A percentile compares a stretch with the other conserved stretches of the same genome.
Evolutionary conservation across 23 red algal genomes (phyloP).

Genomic region (Gracilariopsis chorda): DNA sequence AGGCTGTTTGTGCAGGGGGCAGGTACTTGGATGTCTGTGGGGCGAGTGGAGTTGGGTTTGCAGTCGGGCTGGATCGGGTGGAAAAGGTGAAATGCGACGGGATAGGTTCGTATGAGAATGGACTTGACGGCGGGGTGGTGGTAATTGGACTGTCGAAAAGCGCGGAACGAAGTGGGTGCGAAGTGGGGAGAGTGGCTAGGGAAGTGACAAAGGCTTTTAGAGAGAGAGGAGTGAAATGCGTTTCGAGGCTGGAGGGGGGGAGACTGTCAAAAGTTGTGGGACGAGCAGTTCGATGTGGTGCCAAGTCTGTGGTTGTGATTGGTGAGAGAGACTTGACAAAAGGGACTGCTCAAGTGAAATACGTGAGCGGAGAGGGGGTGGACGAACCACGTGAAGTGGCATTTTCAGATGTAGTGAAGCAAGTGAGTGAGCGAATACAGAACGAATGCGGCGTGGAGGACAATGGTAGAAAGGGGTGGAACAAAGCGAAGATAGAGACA

Average conservation of each 20-base stretch:
- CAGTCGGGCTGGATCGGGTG: slow-evolving; percentile 51
- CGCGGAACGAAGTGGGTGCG: background rate
- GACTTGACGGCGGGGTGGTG: slow-evolving; percentile 20
- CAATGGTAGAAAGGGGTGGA: too few species aligned
- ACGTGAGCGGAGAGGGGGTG: background rate
- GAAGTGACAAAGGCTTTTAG: slow-evolving; percentile 33
- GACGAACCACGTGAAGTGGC: background rate
- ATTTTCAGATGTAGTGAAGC: background rate
- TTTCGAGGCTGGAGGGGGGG: background rate
- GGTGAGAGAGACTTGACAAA: slow-evolving; percentile 23
- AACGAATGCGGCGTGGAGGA: background rate
- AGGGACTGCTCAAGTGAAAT: slow-evolving; percentile 17
- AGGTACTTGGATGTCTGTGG: slow-evolving; percentile 43
- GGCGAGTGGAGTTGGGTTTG: slow-evolving; percentile 54
- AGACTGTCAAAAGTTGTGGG: slow-evolving; percentile 19
- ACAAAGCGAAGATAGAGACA: background rate
- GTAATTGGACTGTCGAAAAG: slow-evolving; percentile 4
- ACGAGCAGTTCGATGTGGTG: slow-evolving; percentile 16
- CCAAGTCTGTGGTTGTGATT: slow-evolving; percentile 23
- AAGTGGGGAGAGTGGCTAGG: slow-evolving; percentile 7
- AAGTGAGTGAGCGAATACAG: background rate
- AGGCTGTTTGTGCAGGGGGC: slow-evolving; percentile 60
- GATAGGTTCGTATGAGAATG: slow-evolving; percentile 22
- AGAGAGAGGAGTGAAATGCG: background rate
- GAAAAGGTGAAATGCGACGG: slow-evolving; percentile 28